A percentile compares a stretch with the other conserved stretches of the same genome.
Evolutionary conservation across 2,329 filamentous ascomycete species (phyloP).

Genomic region (Aspergillus sp.): DNA sequence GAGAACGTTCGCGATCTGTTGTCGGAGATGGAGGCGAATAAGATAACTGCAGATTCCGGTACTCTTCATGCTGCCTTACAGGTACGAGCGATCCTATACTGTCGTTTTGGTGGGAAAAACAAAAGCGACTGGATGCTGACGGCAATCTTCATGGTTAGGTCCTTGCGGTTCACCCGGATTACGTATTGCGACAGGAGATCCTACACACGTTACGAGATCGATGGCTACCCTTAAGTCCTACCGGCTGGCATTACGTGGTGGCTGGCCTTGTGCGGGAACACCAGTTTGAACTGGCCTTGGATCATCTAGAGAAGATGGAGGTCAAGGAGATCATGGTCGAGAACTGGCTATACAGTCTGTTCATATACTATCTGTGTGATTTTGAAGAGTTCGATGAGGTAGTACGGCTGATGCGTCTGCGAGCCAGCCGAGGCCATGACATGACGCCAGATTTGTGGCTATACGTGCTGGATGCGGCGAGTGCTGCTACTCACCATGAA

Average conservation of each 20-base stretch:
- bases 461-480: slow-evolving; percentile 74
- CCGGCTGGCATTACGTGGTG: slow-evolving; percentile 66
- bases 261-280: slow-evolving; percentile 76
- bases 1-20: slow-evolving; percentile 64
- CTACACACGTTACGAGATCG: slow-evolving; percentile 63
- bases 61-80: slow-evolving; percentile 72
- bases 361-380: slow-evolving; percentile 71
- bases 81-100: slow-evolving; percentile 40
- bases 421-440: slow-evolving; percentile 47
- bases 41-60: slow-evolving; percentile 62
- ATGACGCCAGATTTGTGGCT: slow-evolving; percentile 64
- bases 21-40: slow-evolving; percentile 65
- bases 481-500: slow-evolving; percentile 60
- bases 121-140: background rate
- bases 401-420: slow-evolving; percentile 63
- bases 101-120: background rate
- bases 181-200: slow-evolving; percentile 69
- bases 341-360: slow-evolving; percentile 75
- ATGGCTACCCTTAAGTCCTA: slow-evolving; percentile 65
- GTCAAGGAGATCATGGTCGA: slow-evolving; percentile 56
- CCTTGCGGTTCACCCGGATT: slow-evolving; percentile 82
- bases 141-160: slow-evolving; percentile 44
- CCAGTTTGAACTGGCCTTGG: slow-evolving; percentile 77
- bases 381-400: slow-evolving; percentile 76
- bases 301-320: slow-evolving; percentile 67